Evolutionary conservation across 768 basidiomycete genomes (phyloP).

Genomic region (Lactarius indigo): DNA sequence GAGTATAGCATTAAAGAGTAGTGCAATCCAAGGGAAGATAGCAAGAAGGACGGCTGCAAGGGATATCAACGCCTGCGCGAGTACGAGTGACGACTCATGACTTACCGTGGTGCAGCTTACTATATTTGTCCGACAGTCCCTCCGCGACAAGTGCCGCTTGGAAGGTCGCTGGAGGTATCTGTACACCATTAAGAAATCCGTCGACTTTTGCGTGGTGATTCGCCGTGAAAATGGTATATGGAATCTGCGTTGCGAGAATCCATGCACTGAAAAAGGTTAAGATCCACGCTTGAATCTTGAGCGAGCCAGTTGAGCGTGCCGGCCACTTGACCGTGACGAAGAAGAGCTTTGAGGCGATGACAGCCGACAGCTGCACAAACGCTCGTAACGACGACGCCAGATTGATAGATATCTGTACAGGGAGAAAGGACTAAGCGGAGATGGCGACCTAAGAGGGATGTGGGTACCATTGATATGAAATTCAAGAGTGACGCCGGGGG

Average conservation of each 20-base stretch:
- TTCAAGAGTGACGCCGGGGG: constrained; percentile 17
- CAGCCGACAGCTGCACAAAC: constrained; percentile 31
- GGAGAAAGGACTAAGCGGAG: constrained; percentile 16
- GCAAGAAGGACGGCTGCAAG: constrained; percentile 16
- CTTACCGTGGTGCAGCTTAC: constrained; percentile 13
- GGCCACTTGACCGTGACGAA: constrained; percentile 29
- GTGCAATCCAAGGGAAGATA: constrained; percentile 19
- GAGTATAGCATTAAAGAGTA: background rate
- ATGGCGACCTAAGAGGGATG: constrained; percentile 25
- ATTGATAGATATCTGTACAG: constrained; percentile 27
- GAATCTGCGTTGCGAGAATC: constrained; percentile 49
- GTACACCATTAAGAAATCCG: constrained; percentile 37
- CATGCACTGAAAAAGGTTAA: constrained; percentile 43
- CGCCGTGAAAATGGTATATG: constrained; percentile 45
- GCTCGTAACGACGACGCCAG: constrained; percentile 22
- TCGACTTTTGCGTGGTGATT: constrained; percentile 43
- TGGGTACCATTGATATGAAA: constrained; percentile 24
- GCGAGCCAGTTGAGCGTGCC: constrained; percentile 10
- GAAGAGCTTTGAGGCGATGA: constrained; percentile 35
- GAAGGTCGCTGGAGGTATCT: constrained; percentile 38
- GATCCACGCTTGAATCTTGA: constrained; percentile 33
- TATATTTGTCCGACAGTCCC: constrained; percentile 12
- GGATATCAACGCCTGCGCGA: background rate
- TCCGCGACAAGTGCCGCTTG: constrained; percentile 28
- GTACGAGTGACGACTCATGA: background rate